These are phyloP conservation scores for Aspergillus wentii DNA, from an alignment of 495 filamentous ascomycete genomes.

Conservation along the genomic window DNA sequence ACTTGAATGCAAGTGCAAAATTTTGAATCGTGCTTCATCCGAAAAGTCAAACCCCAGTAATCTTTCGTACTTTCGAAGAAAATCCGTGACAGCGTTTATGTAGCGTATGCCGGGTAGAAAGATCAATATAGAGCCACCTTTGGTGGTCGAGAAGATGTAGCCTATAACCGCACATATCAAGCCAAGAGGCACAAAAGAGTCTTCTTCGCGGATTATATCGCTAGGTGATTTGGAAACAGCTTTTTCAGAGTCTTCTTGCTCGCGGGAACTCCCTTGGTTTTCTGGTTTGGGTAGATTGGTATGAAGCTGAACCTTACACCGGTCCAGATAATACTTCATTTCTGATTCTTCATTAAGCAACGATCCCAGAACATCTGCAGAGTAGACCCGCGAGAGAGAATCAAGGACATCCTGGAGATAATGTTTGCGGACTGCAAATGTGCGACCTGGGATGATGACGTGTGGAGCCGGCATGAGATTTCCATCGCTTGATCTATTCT, in stretches of 20 bases:
- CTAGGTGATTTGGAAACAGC: not conserved
- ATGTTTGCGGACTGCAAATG: conserved; percentile 48
- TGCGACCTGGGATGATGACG: conserved; percentile 50
- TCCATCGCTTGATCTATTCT: conserved; percentile 20
- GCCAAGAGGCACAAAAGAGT: conserved; percentile 40
- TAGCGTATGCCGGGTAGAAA: conserved; percentile 55
- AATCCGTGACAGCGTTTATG: conserved; percentile 34
- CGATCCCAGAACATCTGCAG: conserved; percentile 9
- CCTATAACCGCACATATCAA: conserved; percentile 45
- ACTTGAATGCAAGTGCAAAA: conserved; percentile 49
- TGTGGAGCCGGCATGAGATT: conserved; percentile 38
- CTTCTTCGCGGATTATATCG: conserved; percentile 19
- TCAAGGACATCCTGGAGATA: conserved; percentile 47
- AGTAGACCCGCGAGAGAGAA: conserved; percentile 23
- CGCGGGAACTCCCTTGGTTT: no score
- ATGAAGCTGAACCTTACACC: no score
- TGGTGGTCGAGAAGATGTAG: conserved; percentile 44
- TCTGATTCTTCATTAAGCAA: conserved; percentile 15
- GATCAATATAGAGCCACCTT: conserved; percentile 49
- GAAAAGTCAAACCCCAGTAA: conserved; percentile 40
- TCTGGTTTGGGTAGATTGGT: no score
- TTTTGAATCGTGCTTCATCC: conserved; percentile 35
- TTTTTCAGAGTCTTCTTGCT: no score
- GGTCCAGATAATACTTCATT: conserved; percentile 7
- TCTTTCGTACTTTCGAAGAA: conserved; percentile 14